phyloP scores from a whole-genome alignment of 257 asterid genomes.

The Gentiana dahurica region DNA sequence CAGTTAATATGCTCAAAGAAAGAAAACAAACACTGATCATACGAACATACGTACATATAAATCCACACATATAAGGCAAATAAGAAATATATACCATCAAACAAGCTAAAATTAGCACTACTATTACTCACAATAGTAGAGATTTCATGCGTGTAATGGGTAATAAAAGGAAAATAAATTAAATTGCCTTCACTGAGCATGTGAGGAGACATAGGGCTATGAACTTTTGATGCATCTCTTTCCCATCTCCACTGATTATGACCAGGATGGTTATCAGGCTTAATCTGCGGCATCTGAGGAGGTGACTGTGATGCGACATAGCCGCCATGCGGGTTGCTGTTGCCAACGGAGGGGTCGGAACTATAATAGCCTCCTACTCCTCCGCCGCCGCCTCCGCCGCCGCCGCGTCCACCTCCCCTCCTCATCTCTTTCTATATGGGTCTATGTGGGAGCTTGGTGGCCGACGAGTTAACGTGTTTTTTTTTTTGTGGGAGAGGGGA shows the following conservation, averaged over 20 bases:
- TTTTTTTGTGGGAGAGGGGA: too few species aligned
- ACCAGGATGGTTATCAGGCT: conserved; percentile 35
- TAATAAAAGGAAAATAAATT: neutral
- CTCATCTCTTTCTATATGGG: conserved; percentile 23
- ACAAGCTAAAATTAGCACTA: too few species aligned
- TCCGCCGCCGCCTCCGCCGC: conserved; percentile 18
- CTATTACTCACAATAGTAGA: neutral
- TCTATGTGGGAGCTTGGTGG: too few species aligned
- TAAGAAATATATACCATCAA: neutral
- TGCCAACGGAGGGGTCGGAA: conserved; percentile 27
- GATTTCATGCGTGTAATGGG: neutral
- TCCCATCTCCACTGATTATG: conserved; percentile 68
- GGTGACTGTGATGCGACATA: conserved; percentile 12
- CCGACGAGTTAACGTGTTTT: too few species aligned
- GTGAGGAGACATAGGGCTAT: conserved; percentile 56
- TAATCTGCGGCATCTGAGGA: conserved; percentile 31
- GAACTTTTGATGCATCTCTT: conserved; percentile 46
- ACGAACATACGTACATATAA: neutral
- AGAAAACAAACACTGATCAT: neutral
- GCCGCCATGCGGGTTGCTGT: conserved; percentile 22
- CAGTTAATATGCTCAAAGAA: neutral
- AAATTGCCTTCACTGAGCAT: conserved; percentile 42
- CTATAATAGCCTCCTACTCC: conserved; percentile 30
- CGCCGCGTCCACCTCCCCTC: conserved; percentile 31
- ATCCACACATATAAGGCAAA: neutral